Conservation (phyloP, 139 green algal genomes). For the Pleodorina starrii region DNA sequence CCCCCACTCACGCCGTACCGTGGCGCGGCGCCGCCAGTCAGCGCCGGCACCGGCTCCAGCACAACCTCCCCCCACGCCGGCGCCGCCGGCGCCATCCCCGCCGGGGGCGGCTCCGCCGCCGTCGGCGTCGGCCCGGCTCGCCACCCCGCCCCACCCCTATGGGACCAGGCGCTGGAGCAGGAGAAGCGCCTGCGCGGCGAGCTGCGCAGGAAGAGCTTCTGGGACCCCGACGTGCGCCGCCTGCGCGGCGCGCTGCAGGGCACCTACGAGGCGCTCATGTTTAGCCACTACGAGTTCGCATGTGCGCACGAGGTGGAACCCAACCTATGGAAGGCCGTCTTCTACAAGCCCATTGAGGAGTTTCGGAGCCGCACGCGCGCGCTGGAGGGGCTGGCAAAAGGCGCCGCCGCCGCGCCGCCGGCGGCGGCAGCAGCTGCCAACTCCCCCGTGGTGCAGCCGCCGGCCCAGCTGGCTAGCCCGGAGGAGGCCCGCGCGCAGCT, state of each 20-base stretch:
- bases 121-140: too few species aligned
- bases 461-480: not conserved
- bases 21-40: not conserved
- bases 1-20: constrained; percentile 41
- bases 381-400: constrained; percentile 15
- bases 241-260: constrained; percentile 67
- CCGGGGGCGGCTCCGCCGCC: not conserved
- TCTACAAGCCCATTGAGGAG: constrained; percentile 85
- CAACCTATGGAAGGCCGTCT: constrained; percentile 79
- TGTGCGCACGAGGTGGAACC: constrained; percentile 66
- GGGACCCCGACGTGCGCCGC: constrained; percentile 67
- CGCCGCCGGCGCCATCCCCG: not conserved
- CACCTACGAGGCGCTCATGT: constrained; percentile 70
- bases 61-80: not conserved
- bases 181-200: constrained; percentile 65
- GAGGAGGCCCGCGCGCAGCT: constrained; percentile 48
- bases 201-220: constrained; percentile 67
- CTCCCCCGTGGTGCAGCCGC: not conserved
- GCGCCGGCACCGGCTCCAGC: not conserved
- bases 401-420: too few species aligned
- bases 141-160: constrained; percentile 34
- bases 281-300: constrained; percentile 69
- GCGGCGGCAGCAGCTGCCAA: not conserved
- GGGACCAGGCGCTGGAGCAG: constrained; percentile 59
- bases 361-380: constrained; percentile 69